Evolutionary conservation across 768 basidiomycete species (phyloP), one percentile per base, ranked within the genome.

Genomic region (Austroboletus festivus): DNA sequence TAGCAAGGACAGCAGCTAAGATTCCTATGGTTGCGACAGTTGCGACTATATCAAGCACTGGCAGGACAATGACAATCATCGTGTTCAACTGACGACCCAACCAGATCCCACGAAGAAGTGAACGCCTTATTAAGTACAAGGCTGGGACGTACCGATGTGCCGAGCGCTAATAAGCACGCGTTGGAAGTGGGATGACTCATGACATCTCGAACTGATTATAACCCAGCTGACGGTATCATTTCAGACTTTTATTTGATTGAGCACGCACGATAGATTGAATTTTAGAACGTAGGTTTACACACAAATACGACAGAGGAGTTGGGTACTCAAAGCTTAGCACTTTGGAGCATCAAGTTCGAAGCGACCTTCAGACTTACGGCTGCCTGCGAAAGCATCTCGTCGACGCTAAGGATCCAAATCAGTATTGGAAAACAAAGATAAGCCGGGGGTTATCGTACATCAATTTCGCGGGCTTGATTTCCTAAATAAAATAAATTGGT

Each of bases 391-490:
- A 94, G 84, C 52, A 94, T 76, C 53, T 93, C 88, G 44, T 94
- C 91, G 42, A 95, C 81, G 64, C 86, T 89, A 47, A 1, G 38
- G 5, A 20, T 40, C n/a, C 30, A 51, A 21, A 46, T 58, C n/a
- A 63, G 38, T 22, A 48, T 40, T 31, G 20, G 42, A 5, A 6
- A 45, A 42, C 56, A 8, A 38, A 10, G 28, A 38, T 22, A 47
- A 44, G 35, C 19, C 18, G 28, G 18, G 4, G 13, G 31, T 34
- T 20, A n/a, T 20, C 83, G 65, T 57, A 88, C 86, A 94, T 94
- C 50, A 80, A 79, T 64, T 85, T 87, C 5, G 92, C 93, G 1
- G 90, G 84, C 62, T 89, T 86, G 62, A 94, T 81, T 38, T 91
- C 87, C 80, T 82, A 44, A 41, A 33, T 20, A 13, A 15, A 24